phyloP scores from a whole-genome alignment of 441 rosid genomes.

The Adansonia gregorii region DNA sequence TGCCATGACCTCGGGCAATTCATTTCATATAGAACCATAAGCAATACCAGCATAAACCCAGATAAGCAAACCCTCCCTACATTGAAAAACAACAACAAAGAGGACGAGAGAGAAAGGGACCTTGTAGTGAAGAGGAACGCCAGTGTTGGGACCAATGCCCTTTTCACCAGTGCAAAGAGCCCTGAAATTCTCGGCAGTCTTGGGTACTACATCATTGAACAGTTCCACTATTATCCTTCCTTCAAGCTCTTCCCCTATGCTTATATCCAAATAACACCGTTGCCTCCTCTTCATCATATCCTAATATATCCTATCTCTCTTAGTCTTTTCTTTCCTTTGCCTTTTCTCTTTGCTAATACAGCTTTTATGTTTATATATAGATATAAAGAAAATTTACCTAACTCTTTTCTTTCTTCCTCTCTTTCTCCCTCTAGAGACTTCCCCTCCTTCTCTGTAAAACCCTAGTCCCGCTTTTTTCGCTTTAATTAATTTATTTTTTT shows the following conservation, averaged over 20 bases:
- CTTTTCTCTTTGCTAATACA: not conserved
- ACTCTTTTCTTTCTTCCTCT: not conserved
- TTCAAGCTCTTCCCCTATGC: conserved; percentile 88
- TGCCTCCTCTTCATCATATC: conserved; percentile 52
- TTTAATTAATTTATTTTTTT: conserved; percentile 7
- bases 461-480: conserved; percentile 28
- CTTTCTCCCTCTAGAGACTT: conserved; percentile 24
- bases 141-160: conserved; percentile 83
- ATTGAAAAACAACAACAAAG: not conserved
- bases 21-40: conserved; percentile 16
- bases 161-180: conserved; percentile 92
- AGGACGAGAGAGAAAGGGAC: conserved; percentile 34
- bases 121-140: conserved; percentile 87
- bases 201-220: conserved; percentile 81
- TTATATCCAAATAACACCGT: conserved; percentile 83
- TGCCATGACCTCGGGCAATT: not conserved
- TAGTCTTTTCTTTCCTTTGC: not conserved
- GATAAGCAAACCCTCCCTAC: not conserved
- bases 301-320: not conserved
- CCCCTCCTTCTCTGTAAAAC: conserved; percentile 26
- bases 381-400: not conserved
- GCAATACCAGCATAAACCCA: conserved; percentile 10
- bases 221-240: conserved; percentile 94
- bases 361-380: not conserved
- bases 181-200: conserved; percentile 88